Evolutionary conservation across 2,329 filamentous ascomycete species (phyloP).

Genomic region (Neoarthrinium moseri): DNA sequence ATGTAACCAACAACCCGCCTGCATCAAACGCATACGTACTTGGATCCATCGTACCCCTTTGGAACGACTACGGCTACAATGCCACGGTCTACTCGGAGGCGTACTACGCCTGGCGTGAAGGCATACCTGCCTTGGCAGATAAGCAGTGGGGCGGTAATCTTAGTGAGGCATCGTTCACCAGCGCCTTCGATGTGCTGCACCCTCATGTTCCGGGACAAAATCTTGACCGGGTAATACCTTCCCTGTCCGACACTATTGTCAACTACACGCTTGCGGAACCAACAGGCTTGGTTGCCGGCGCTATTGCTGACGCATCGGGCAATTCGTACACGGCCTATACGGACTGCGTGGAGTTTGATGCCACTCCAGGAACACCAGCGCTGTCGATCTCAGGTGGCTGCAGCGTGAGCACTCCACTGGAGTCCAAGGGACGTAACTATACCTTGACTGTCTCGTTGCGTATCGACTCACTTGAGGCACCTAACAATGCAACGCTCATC

Average conservation of each 20-base stretch:
- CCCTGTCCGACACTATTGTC: constrained; percentile 32
- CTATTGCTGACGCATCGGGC: constrained; percentile 33
- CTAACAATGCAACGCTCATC: constrained; percentile 37
- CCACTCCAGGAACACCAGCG: constrained; percentile 15
- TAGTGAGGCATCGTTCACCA: constrained; percentile 34
- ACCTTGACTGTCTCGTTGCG: constrained; percentile 45
- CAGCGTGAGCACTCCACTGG: constrained; percentile 42
- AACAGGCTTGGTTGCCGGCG: constrained; percentile 2
- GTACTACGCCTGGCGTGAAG: constrained; percentile 49
- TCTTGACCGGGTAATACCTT: constrained; percentile 41
- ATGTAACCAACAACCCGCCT: constrained; percentile 45
- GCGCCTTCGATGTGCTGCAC: constrained; percentile 37
- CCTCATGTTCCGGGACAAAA: constrained; percentile 45
- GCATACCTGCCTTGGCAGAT: constrained; percentile 49
- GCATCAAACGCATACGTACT: constrained; percentile 37
- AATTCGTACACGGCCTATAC: constrained; percentile 39
- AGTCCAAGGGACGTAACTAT: constrained; percentile 56
- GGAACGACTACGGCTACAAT: constrained; percentile 56
- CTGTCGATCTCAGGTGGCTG: constrained; percentile 36
- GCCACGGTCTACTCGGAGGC: constrained; percentile 49
- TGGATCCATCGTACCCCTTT: constrained; percentile 48
- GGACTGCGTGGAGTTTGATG: constrained; percentile 29
- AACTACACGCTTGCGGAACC: constrained; percentile 28
- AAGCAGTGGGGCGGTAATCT: constrained; percentile 54
- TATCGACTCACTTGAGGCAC: constrained; percentile 26